phyloP scores from a whole-genome alignment of 2,329 filamentous ascomycete species.

The Monosporascus cannonballus region DNA sequence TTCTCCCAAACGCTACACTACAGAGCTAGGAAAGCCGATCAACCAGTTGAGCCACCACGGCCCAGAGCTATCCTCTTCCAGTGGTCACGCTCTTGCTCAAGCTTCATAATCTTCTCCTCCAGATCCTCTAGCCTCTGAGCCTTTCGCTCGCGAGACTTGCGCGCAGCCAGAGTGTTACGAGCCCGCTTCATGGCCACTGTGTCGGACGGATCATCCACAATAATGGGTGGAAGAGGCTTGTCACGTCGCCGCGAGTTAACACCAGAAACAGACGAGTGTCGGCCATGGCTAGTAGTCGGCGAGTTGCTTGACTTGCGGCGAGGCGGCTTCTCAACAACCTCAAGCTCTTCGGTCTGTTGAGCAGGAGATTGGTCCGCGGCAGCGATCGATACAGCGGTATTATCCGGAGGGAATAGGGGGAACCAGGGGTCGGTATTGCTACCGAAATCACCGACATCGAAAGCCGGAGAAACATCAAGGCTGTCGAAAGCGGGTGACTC shows the following conservation, averaged over 20 bases:
- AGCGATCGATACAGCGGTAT: conserved; percentile 15
- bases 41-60: conserved; percentile 29
- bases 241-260: conserved; percentile 70
- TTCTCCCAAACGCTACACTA: conserved; percentile 19
- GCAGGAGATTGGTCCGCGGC: conserved; percentile 35
- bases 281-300: conserved; percentile 37
- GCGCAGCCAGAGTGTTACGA: conserved; percentile 86
- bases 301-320: conserved; percentile 43
- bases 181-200: conserved; percentile 84
- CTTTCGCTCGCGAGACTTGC: conserved; percentile 87
- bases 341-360: conserved; percentile 41
- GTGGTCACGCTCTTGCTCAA: conserved; percentile 60
- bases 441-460: conserved; percentile 54
- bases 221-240: conserved; percentile 74
- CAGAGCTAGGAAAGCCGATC: conserved; percentile 16
- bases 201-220: conserved; percentile 68
- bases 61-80: conserved; percentile 54
- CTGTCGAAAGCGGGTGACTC: conserved; percentile 71
- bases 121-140: conserved; percentile 68
- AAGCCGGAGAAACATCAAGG: conserved; percentile 75
- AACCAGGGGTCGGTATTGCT: conserved; percentile 57
- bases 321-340: conserved; percentile 35
- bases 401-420: conserved; percentile 61
- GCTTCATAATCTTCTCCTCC: conserved; percentile 64
- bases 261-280: conserved; percentile 64